Evolutionary conservation across 2,329 filamentous ascomycete genomes (phyloP).

Genomic region (Stemphylium vesicarium): DNA sequence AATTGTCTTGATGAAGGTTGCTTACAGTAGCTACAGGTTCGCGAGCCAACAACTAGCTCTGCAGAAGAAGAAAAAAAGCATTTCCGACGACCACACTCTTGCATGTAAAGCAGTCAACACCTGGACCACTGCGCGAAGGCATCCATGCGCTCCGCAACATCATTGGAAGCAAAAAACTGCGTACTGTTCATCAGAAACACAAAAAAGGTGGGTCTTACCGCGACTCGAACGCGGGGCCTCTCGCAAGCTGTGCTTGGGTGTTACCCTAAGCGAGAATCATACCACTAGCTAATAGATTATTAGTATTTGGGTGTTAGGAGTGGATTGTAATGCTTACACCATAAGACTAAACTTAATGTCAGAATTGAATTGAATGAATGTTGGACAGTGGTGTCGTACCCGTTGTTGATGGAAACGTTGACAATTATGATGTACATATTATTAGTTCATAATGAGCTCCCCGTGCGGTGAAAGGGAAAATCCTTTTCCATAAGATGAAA

Average conservation of each 20-base stretch:
- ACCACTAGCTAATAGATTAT: conserved; percentile 58
- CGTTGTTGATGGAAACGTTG: not conserved
- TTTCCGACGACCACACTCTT: not conserved
- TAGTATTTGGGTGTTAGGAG: not conserved
- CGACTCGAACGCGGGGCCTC: conserved; percentile 40
- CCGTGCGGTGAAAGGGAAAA: too few species aligned
- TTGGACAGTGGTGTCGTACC: not conserved
- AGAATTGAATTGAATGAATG: not conserved
- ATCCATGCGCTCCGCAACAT: too few species aligned
- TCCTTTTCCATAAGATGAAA: too few species aligned
- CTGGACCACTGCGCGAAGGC: not conserved
- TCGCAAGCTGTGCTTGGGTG: conserved; percentile 30
- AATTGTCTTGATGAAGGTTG: not conserved
- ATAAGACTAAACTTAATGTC: conserved; percentile 33
- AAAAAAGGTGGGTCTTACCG: conserved; percentile 30
- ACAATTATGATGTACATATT: not conserved
- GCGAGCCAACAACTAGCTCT: not conserved
- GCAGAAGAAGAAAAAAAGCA: not conserved
- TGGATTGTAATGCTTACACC: conserved; percentile 35
- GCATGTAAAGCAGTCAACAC: too few species aligned
- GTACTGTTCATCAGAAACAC: not conserved
- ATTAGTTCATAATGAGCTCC: too few species aligned
- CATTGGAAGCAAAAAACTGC: not conserved
- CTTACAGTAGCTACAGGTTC: not conserved
- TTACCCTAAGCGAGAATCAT: conserved; percentile 72